Percentiles rank a stretch among this genome's conserved stretches.
Conservation (phyloP, 2,329 filamentous ascomycete species). For the Tolypocladium ovalisporum region DNA sequence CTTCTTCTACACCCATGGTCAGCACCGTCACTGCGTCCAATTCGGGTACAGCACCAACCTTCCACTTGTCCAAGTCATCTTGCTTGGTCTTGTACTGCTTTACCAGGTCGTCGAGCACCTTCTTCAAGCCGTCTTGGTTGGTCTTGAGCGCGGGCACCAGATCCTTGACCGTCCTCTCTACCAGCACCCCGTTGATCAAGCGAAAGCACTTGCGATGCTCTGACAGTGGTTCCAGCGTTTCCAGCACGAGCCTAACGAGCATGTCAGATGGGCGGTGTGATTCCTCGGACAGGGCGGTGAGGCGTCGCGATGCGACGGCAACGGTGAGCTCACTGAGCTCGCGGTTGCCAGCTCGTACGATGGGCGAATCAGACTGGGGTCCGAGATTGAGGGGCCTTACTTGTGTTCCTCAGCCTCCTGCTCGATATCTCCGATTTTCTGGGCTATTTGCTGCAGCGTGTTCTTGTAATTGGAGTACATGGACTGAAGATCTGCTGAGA, state of each 20-base stretch:
- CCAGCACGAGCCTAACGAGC: slow-evolving; percentile 68
- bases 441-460: slow-evolving; percentile 79
- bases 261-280: slow-evolving; percentile 11
- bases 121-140: slow-evolving; percentile 86
- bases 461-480: slow-evolving; percentile 72
- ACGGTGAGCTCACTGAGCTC: background rate
- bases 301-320: slow-evolving; percentile 26
- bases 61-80: slow-evolving; percentile 94
- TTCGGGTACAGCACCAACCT: slow-evolving; percentile 47
- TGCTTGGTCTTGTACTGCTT: slow-evolving; percentile 96
- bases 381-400: slow-evolving; percentile 32
- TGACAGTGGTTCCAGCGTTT: slow-evolving; percentile 75
- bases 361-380: background rate
- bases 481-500: slow-evolving; percentile 58
- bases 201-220: slow-evolving; percentile 93
- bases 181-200: slow-evolving; percentile 93
- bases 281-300: slow-evolving; percentile 4
- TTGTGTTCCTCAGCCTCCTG: slow-evolving; percentile 97
- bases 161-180: slow-evolving; percentile 88
- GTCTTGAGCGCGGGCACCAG: slow-evolving; percentile 85
- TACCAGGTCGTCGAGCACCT: slow-evolving; percentile 85
- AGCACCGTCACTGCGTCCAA: slow-evolving; percentile 6
- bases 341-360: background rate
- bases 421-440: slow-evolving; percentile 96
- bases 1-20: slow-evolving; percentile 55